These are phyloP conservation scores for Solanum hybrid DNA, from an alignment of 305 asterid genomes.

Conservation along the genomic window DNA sequence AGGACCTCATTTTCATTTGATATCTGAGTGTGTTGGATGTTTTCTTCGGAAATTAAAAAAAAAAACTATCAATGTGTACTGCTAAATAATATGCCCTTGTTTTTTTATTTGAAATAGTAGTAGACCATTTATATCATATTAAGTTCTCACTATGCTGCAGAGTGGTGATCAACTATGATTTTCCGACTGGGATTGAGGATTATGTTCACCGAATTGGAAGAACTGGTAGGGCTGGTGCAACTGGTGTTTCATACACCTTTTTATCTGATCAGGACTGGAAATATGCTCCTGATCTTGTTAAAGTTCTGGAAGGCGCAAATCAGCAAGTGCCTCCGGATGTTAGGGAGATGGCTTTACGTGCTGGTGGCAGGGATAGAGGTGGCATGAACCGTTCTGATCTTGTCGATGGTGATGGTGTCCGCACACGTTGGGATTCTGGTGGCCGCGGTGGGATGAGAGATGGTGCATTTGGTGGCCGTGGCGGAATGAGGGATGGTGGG, in stretches of 20 bases:
- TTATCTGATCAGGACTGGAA: slow-evolving; percentile 97
- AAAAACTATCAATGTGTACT: not conserved
- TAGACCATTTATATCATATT: not conserved
- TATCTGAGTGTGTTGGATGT: not conserved
- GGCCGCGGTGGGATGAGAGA: slow-evolving; percentile 52
- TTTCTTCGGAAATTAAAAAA: not conserved
- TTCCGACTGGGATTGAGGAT: slow-evolving; percentile 92
- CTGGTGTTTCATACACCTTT: slow-evolving; percentile 78
- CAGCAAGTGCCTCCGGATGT: slow-evolving; percentile 82
- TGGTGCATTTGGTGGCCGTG: slow-evolving; percentile 50
- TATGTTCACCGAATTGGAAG: slow-evolving; percentile 97
- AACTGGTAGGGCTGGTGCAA: slow-evolving; percentile 98
- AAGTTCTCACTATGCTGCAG: slow-evolving; percentile 25
- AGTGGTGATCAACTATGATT: slow-evolving; percentile 85
- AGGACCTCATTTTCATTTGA: slow-evolving; percentile 7
- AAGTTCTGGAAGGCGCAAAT: slow-evolving; percentile 88
- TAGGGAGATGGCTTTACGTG: slow-evolving; percentile 80
- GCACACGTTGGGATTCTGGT: slow-evolving; percentile 76
- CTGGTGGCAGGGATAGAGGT: slow-evolving; percentile 71
- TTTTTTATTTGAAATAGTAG: not conserved
- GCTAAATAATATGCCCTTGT: not conserved
- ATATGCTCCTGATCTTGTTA: slow-evolving; percentile 76
- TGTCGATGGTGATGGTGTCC: slow-evolving; percentile 33
- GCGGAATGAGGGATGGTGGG: slow-evolving; percentile 43
- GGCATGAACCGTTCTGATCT: slow-evolving; percentile 54